Evolutionary conservation across 306 rosid genomes (phyloP).

Genomic region (Sicyos baderoa): DNA sequence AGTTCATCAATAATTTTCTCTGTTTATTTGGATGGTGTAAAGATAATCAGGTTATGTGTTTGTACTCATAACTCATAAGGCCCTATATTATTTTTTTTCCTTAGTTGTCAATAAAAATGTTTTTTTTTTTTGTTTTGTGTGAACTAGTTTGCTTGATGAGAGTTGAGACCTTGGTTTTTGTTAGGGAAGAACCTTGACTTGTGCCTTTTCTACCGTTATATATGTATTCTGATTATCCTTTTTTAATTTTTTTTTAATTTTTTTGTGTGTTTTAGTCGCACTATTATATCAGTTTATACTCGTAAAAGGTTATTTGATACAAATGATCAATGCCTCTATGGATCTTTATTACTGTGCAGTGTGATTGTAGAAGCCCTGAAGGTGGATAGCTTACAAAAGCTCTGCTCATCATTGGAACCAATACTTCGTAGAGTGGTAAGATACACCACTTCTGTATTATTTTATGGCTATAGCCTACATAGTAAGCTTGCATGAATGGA

Average conservation of each 20-base stretch:
- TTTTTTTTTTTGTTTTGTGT: not conserved
- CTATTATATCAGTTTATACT: not conserved
- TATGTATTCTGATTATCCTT: not conserved
- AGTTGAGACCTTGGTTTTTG: not conserved
- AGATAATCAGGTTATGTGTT: not conserved
- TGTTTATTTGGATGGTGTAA: not conserved
- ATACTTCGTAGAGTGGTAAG: slow-evolving; percentile 80
- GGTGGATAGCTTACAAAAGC: slow-evolving; percentile 77
- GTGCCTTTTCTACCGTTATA: not conserved
- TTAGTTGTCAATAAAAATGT: not conserved
- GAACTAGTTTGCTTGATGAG: not conserved
- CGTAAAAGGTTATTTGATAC: not conserved
- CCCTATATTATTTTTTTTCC: not conserved
- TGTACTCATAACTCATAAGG: not conserved
- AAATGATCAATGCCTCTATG: not conserved
- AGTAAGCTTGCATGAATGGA: not conserved
- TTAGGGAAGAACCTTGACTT: not conserved
- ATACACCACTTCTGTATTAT: slow-evolving; percentile 13
- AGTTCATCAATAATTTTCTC: not conserved
- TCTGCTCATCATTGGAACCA: slow-evolving; percentile 72
- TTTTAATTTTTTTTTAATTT: not conserved
- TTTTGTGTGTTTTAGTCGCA: too few relatives aligned
- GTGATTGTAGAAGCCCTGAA: slow-evolving; percentile 76
- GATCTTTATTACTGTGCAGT: slow-evolving; percentile 33
- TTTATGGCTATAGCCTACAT: not conserved